Base-by-base conservation (phyloP, 371 early-diverging fungal genomes). In the Actinomortierella wolfii region DNA sequence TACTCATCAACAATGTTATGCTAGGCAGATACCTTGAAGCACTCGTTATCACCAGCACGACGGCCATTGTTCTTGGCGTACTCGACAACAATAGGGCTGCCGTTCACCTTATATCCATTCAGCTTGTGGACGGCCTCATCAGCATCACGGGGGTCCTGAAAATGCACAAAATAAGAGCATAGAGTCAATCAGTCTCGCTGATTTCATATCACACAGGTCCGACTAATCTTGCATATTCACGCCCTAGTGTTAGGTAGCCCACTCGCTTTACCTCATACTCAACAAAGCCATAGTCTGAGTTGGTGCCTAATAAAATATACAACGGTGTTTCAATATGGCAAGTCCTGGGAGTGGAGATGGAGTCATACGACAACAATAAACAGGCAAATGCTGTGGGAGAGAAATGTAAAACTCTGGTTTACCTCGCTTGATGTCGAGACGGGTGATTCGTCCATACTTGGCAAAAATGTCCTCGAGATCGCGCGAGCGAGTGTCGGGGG, bases 391-490 rank as follows among this genome's bases (percentile, higher is more conserved):
- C 77, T 18, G 65, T 64, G 66, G 73, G 63, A 59, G 51, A 25
- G 4, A 58, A 61, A 17, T 20, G 54, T 3, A 49, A n/a, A n/a
- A 39, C 1, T 14, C 45, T 52, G 21, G 11, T 23, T 51, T 70
- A 83, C 80, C 79, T 78, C 80, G 77, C 78, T 89, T 83, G 43
- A 92, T 74, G 77, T 86, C 90, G 61, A 88, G 81, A 67, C 89
- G 84, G 64, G 83, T 83, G 74, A 91, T 88, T 64, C 88, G 81
- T 56, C 92, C 92, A 62, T 86, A 92, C 57, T 88, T 87, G 70
- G 81, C 76, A 69, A 92, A 92, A 55, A 88, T 80, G 56, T 82
- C 82, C 76, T 92, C 89, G 50, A 92, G 78, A 63, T 92, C 91
- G 68, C 87, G 80, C 25, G 86, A 81, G 55, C 81, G 78, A 52